A percentile compares a stretch with the other conserved stretches of the same genome.
phyloP scores from a whole-genome alignment of 768 basidiomycete species.

The Russula sp. region DNA sequence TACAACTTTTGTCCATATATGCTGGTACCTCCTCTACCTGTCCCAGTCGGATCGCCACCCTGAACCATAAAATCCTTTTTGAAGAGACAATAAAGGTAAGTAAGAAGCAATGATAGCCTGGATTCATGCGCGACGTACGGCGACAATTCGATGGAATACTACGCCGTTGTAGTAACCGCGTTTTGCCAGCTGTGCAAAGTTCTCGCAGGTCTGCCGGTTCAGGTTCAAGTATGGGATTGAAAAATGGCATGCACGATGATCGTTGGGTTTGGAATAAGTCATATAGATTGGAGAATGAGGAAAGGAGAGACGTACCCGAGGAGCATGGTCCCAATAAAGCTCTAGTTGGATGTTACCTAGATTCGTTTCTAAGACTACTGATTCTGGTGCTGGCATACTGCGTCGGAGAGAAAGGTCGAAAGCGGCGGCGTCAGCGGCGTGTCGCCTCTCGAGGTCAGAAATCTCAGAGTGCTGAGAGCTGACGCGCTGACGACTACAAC shows the following conservation, averaged over 20 bases:
- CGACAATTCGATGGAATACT: slow-evolving; percentile 87
- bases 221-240: not conserved
- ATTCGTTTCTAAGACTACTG: slow-evolving; percentile 77
- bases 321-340: slow-evolving; percentile 91
- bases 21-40: slow-evolving; percentile 87
- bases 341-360: slow-evolving; percentile 87
- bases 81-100: not conserved
- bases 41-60: slow-evolving; percentile 93
- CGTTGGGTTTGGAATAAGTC: slow-evolving; percentile 16
- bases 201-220: slow-evolving; percentile 76
- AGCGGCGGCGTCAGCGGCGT: too few species aligned
- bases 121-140: slow-evolving; percentile 47
- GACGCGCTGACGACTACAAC: not conserved
- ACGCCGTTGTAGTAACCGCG: slow-evolving; percentile 91
- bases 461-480: too few species aligned
- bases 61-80: slow-evolving; percentile 95
- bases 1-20: slow-evolving; percentile 89
- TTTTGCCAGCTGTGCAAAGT: slow-evolving; percentile 88
- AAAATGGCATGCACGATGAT: not conserved
- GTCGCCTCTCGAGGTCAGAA: too few species aligned
- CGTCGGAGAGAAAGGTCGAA: not conserved
- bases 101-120: slow-evolving; percentile 2
- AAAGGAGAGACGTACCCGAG: slow-evolving; percentile 45
- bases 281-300: not conserved
- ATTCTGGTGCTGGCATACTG: slow-evolving; percentile 38